Conservation (phyloP, 371 early-diverging fungal genomes). For the Rhizopus delemar region DNA sequence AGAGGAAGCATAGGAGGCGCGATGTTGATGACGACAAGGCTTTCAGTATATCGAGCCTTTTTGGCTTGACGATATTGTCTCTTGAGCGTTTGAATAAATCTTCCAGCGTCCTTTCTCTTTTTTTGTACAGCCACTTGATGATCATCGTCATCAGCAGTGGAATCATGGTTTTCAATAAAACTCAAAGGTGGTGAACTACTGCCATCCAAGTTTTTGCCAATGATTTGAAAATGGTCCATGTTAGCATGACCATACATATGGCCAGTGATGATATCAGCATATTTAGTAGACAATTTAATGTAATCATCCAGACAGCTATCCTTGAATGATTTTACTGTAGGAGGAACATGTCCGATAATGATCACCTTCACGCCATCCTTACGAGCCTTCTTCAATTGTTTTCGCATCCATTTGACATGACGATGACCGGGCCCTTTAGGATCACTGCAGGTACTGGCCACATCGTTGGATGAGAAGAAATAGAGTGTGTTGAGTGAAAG, state of each 20-base stretch:
- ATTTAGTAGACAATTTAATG: slow-evolving; percentile 54
- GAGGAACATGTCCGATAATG: slow-evolving; percentile 79
- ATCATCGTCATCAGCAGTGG: slow-evolving; percentile 2
- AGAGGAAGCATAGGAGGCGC: slow-evolving; percentile 73
- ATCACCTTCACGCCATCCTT: slow-evolving; percentile 51
- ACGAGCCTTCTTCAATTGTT: slow-evolving; percentile 53
- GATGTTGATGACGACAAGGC: slow-evolving; percentile 55
- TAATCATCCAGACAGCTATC: slow-evolving; percentile 62
- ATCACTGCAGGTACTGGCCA: slow-evolving; percentile 53
- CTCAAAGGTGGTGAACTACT: not conserved
- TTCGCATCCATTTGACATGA: slow-evolving; percentile 72
- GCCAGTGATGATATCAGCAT: slow-evolving; percentile 60
- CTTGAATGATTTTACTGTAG: slow-evolving; percentile 64
- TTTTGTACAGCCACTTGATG: slow-evolving; percentile 33
- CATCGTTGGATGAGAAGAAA: slow-evolving; percentile 69
- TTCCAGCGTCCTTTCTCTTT: slow-evolving; percentile 30
- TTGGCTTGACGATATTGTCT: slow-evolving; percentile 34
- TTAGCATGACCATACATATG: slow-evolving; percentile 80
- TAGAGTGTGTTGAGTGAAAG: slow-evolving; percentile 73
- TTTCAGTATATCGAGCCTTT: slow-evolving; percentile 31
- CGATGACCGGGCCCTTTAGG: slow-evolving; percentile 59
- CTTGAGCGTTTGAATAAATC: slow-evolving; percentile 34
- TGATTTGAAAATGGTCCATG: slow-evolving; percentile 68
- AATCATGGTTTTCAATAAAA: too few species aligned
- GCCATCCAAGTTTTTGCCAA: slow-evolving; percentile 31